phyloP scores from a whole-genome alignment of 805 yeast species.

The Pichia sporocuriosa region DNA sequence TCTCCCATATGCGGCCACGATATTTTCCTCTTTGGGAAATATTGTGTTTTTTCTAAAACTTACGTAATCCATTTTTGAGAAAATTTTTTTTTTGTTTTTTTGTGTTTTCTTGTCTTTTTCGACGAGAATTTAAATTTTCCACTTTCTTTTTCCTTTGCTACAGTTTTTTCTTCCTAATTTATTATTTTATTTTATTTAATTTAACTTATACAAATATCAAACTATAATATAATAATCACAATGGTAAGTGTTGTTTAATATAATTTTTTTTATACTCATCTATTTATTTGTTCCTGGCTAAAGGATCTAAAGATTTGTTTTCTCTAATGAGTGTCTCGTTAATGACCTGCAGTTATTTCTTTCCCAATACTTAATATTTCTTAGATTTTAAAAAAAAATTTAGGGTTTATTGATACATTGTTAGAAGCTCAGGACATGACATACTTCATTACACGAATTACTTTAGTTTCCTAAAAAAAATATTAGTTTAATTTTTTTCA shows the following conservation, averaged over 20 bases:
- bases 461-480: not conserved
- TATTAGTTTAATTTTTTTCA: not conserved
- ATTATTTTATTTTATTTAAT: too few relatives aligned
- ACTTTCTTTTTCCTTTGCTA: not conserved
- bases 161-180: too few relatives aligned
- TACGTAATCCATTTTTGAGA: too few relatives aligned
- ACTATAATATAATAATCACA: conserved; percentile 1
- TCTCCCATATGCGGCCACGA: too few relatives aligned
- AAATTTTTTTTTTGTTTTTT: too few relatives aligned
- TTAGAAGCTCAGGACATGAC: not conserved
- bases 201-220: too few relatives aligned
- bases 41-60: too few relatives aligned
- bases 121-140: too few relatives aligned
- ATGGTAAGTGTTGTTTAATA: conserved; percentile 23
- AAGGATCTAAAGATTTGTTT: conserved; percentile 29
- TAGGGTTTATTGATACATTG: not conserved
- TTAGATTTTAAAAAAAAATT: not conserved
- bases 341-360: conserved; percentile 4
- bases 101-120: too few relatives aligned
- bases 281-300: conserved; percentile 25
- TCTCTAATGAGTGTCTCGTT: conserved; percentile 5
- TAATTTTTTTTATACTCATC: not conserved
- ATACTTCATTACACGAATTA: conserved; percentile 4
- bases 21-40: too few relatives aligned
- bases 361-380: not conserved